Evolutionary conservation across 192 early-diverging fungal genomes (phyloP).

Genomic region (Backusella parvicylindrica): DNA sequence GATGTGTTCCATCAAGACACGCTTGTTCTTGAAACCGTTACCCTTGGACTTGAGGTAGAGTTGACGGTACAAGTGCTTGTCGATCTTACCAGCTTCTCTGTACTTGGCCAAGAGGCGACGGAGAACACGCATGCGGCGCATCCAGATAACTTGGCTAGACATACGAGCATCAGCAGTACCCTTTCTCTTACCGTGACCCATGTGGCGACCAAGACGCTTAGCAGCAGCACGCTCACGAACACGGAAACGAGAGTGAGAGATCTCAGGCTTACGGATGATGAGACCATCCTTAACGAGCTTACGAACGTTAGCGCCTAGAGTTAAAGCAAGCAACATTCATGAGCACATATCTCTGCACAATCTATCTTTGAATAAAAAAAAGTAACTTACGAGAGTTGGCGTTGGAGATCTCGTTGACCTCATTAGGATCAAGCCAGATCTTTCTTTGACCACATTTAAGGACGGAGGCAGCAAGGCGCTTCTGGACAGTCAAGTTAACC

Average conservation of each 20-base stretch:
- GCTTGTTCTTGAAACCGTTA: constrained; percentile 99
- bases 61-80: constrained; percentile 92
- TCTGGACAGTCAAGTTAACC: constrained; percentile 83
- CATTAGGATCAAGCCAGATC: constrained; percentile 98
- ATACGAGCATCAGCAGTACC: constrained; percentile 98
- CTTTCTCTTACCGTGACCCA: constrained; percentile 87
- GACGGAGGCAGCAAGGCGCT: constrained; percentile 94
- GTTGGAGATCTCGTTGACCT: constrained; percentile 90
- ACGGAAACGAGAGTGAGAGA: constrained; percentile 89
- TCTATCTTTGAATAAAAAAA: neutral
- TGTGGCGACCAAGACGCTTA: constrained; percentile 97
- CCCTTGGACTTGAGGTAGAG: constrained; percentile 99
- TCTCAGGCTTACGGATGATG: constrained; percentile 91
- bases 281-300: constrained; percentile 97
- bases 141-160: constrained; percentile 94
- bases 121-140: constrained; percentile 96
- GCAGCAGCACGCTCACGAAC: constrained; percentile 86
- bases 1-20: constrained; percentile 99
- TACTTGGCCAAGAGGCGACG: constrained; percentile 95
- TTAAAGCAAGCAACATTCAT: neutral
- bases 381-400: constrained; percentile 94
- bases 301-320: constrained; percentile 86
- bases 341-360: neutral
- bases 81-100: constrained; percentile 97
- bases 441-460: constrained; percentile 98